Percentiles rank a stretch among this genome's conserved stretches.
Evolutionary conservation across 176 grass and related monocot genomes (phyloP).

Genomic region (Musa acuminata): DNA sequence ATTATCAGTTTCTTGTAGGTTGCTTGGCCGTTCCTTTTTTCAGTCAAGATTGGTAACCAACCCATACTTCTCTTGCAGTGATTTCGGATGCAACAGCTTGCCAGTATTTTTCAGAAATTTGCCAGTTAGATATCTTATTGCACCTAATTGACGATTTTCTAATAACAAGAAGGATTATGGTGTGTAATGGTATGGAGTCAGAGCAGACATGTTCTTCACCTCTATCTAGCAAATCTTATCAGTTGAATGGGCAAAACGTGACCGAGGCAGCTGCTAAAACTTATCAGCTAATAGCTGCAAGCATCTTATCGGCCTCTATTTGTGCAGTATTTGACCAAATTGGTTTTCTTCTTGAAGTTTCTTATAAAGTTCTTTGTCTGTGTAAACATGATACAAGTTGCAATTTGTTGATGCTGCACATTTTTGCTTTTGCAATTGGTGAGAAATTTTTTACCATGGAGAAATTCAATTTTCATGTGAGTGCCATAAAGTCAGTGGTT

Average conservation of each 20-base stretch:
- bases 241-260: constrained; percentile 25
- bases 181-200: constrained; percentile 29
- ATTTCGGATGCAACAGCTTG: constrained; percentile 41
- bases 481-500: constrained; percentile 47
- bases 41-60: neutral
- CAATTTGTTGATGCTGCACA: constrained; percentile 56
- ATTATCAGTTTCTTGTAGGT: neutral
- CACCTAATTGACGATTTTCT: constrained; percentile 68
- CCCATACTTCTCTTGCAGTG: constrained; percentile 34
- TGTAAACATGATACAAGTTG: constrained; percentile 49
- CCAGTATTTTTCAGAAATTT: constrained; percentile 31
- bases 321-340: constrained; percentile 41
- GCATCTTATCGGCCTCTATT: constrained; percentile 58
- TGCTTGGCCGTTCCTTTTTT: neutral
- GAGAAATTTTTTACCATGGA: constrained; percentile 51
- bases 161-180: constrained; percentile 44
- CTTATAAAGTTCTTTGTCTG: constrained; percentile 62
- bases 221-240: constrained; percentile 13
- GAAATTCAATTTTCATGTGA: constrained; percentile 35
- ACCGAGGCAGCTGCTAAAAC: constrained; percentile 31
- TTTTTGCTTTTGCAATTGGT: constrained; percentile 59
- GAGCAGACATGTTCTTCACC: constrained; percentile 7
- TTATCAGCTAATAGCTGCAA: constrained; percentile 51
- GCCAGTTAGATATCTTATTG: constrained; percentile 35
- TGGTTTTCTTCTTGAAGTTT: constrained; percentile 45